Evolutionary conservation across 78 protist genomes (phyloP), one percentile per base, ranked within the genome.

Genomic region (Dictyostelium brefeldianum): DNA sequence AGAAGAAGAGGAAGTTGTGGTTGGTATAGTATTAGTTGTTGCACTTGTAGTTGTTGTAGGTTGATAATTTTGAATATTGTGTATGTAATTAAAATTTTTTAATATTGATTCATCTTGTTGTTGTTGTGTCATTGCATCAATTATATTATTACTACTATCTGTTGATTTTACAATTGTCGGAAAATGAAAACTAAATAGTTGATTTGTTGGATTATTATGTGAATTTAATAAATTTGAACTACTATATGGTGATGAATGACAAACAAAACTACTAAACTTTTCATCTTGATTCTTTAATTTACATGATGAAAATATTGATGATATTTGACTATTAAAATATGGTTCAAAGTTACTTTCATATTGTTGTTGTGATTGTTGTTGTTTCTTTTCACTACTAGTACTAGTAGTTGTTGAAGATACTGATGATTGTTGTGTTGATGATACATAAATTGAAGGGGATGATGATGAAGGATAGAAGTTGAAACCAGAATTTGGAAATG

Each of bases 51-150:
- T 65, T 41, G 57, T 6, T 18, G 51, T 43, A 18, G 79, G 79
- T 73, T 73, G 79, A 46, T 73, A 73, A 7, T 73, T 73, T 73
- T 73, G 57, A 73, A 73, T 73, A 73, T 73, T 73, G n/a, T 73
- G 79, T 10, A 73, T 73, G 14, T n/a, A 73, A n/a, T 73, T 73
- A 11, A 11, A 73, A 46, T 73, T 73, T 17, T 36, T 36, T 73
- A 47, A 9, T 46, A 47, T 20, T 6, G n/a, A 27, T 22, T 36
- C 59, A 46, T 47, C 11, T 46, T 71, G 54, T 43, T 36, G 79
- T 36, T 17, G 54, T 46, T 73, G 56, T 46, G 43, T 54, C 0
- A 3, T 46, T 46, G 79, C 11, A n/a, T 46, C 47, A 20, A 1
- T 41, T 14, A 31, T n/a, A 20, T 9, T 20, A 43, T n/a, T 20